phyloP scores from a whole-genome alignment of 257 asterid genomes.

The Primulina eburnea region DNA sequence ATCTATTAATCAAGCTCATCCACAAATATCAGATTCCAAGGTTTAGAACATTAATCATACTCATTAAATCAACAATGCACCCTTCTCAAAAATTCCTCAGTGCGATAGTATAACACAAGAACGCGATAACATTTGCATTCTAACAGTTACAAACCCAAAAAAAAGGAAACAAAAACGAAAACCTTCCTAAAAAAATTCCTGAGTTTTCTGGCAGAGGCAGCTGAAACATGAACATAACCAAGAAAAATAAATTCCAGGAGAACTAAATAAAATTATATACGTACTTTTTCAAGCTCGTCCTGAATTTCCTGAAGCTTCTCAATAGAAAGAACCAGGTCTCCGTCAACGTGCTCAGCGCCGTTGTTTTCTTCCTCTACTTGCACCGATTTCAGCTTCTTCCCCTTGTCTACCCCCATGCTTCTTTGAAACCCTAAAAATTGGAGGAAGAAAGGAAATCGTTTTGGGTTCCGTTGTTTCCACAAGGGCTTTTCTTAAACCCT shows the following conservation, averaged over 20 bases:
- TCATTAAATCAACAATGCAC: no score
- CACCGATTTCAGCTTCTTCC: slow-evolving; percentile 72
- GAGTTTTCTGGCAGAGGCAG: background rate
- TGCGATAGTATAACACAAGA: no score
- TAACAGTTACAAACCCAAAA: no score
- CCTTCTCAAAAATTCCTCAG: no score
- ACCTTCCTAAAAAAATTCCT: no score
- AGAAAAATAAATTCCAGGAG: background rate
- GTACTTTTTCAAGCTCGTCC: slow-evolving; percentile 82
- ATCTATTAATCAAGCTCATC: no score
- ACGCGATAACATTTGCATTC: no score
- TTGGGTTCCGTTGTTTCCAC: slow-evolving; percentile 13
- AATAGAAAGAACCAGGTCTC: slow-evolving; percentile 60
- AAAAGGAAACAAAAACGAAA: no score
- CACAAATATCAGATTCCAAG: no score
- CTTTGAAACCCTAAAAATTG: slow-evolving; percentile 16
- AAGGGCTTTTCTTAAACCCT: slow-evolving; percentile 45
- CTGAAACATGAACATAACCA: background rate
- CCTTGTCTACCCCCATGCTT: slow-evolving; percentile 75
- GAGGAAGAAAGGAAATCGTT: background rate
- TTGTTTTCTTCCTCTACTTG: slow-evolving; percentile 46
- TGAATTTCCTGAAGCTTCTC: slow-evolving; percentile 85
- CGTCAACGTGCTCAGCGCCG: slow-evolving; percentile 48
- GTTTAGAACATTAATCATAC: no score
- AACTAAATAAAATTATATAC: background rate